A percentile compares a stretch with the other conserved stretches of the same genome.
These are phyloP conservation scores for Ustilago esculenta DNA, from an alignment of 1,284 basidiomycete species.

Conservation along the genomic window DNA sequence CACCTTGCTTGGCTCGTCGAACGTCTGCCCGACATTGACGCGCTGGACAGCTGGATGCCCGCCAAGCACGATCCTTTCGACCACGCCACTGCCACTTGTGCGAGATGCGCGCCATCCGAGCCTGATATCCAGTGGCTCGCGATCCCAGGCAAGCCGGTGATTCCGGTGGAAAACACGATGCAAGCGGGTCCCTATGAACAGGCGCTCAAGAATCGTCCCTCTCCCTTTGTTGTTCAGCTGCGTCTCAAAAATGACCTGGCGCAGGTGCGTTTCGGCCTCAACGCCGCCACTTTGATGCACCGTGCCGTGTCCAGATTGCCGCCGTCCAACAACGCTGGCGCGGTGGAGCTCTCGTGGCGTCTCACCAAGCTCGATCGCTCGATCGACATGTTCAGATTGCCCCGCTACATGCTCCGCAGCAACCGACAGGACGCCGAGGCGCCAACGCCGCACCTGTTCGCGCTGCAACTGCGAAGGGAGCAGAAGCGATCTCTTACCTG, in stretches of 20 bases:
- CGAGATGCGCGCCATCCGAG: slow-evolving; percentile 80
- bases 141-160: slow-evolving; percentile 35
- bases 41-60: slow-evolving; percentile 46
- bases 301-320: slow-evolving; percentile 85
- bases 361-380: slow-evolving; percentile 81
- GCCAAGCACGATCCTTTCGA: slow-evolving; percentile 30
- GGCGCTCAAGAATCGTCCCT: slow-evolving; percentile 84
- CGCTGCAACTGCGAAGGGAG: slow-evolving; percentile 75
- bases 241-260: slow-evolving; percentile 76
- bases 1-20: slow-evolving; percentile 56
- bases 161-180: slow-evolving; percentile 53
- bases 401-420: slow-evolving; percentile 76
- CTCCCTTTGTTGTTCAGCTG: slow-evolving; percentile 86
- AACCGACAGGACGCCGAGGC: slow-evolving; percentile 82
- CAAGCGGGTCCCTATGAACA: slow-evolving; percentile 67
- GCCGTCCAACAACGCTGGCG: slow-evolving; percentile 61
- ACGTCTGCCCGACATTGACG: slow-evolving; percentile 39
- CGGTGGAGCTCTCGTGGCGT: slow-evolving; percentile 75
- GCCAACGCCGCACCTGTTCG: slow-evolving; percentile 80
- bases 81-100: slow-evolving; percentile 69
- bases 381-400: slow-evolving; percentile 66
- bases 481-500: slow-evolving; percentile 89
- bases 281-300: slow-evolving; percentile 85
- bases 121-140: slow-evolving; percentile 79
- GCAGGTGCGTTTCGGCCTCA: slow-evolving; percentile 83